Conservation (phyloP, 768 basidiomycete species). For the Serendipita sp. region DNA sequence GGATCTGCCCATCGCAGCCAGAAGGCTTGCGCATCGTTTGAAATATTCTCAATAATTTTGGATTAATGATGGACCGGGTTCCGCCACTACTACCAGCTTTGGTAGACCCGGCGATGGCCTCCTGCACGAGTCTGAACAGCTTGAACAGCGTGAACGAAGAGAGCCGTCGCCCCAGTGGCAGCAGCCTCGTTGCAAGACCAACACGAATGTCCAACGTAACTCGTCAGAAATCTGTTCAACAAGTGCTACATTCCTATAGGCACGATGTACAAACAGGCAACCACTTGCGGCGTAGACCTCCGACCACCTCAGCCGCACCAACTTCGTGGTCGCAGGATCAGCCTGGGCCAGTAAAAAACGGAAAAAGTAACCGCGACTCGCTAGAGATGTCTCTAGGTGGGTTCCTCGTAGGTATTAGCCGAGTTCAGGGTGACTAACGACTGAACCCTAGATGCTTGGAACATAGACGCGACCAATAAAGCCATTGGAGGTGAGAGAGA, state of each 20-base stretch:
- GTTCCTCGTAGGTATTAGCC: background rate
- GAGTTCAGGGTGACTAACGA: background rate
- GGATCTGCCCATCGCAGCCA: background rate
- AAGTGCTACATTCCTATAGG: background rate
- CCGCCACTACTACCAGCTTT: background rate
- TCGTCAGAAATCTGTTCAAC: background rate
- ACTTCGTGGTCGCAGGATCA: background rate
- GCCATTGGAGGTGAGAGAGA: background rate
- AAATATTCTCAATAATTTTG: background rate
- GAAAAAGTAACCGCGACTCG: conserved; percentile 1
- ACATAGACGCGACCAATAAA: conserved; percentile 2
- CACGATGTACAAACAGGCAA: background rate
- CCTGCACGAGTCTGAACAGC: background rate
- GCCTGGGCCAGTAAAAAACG: too few relatives aligned
- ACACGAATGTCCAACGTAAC: background rate
- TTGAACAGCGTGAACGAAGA: background rate
- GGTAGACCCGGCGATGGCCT: conserved; percentile 4
- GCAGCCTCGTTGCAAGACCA: conserved; percentile 1
- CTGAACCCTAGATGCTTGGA: background rate
- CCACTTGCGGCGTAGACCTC: background rate
- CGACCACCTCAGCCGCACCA: background rate
- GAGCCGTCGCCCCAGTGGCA: background rate
- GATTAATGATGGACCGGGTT: conserved; percentile 5
- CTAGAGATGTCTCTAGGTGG: conserved; percentile 6
- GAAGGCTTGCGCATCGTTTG: background rate